Conservation (phyloP, 75 land plant species). For the Pseudotsuga menziesii region DNA sequence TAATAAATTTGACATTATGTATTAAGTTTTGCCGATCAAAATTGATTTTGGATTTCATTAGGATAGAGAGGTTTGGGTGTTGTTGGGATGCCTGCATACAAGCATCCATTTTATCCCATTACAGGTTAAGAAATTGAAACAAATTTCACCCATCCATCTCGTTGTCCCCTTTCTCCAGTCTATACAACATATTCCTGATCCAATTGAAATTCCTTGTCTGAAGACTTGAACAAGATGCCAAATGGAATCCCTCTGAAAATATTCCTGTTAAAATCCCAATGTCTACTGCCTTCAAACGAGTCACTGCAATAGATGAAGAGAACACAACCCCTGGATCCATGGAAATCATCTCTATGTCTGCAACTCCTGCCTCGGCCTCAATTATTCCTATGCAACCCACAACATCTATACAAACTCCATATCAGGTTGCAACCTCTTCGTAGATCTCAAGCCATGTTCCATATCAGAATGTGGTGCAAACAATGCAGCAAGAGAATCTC, state of each 20-base stretch:
- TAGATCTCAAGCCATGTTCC: conserved; percentile 35
- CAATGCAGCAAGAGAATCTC: neutral
- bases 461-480: conserved; percentile 38
- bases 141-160: conserved; percentile 11
- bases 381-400: neutral
- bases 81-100: conserved; percentile 36
- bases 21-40: neutral
- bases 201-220: conserved; percentile 21
- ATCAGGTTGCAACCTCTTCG: neutral
- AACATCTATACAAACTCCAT: neutral
- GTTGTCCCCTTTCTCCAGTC: conserved; percentile 61
- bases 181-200: conserved; percentile 24
- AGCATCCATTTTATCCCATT: conserved; percentile 24
- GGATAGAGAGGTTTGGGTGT: conserved; percentile 49
- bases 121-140: conserved; percentile 19
- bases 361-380: neutral
- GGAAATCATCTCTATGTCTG: conserved; percentile 11
- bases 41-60: conserved; percentile 5
- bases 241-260: conserved; percentile 11
- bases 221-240: conserved; percentile 3
- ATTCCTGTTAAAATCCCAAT: conserved; percentile 6
- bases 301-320: conserved; percentile 27
- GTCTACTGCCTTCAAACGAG: conserved; percentile 26
- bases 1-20: neutral
- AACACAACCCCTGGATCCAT: conserved; percentile 30